A percentile compares a stretch with the other conserved stretches of the same genome.
Evolutionary conservation across 2,329 filamentous ascomycete genomes (phyloP).

Genomic region (Magnaporthiopsis incrustans): DNA sequence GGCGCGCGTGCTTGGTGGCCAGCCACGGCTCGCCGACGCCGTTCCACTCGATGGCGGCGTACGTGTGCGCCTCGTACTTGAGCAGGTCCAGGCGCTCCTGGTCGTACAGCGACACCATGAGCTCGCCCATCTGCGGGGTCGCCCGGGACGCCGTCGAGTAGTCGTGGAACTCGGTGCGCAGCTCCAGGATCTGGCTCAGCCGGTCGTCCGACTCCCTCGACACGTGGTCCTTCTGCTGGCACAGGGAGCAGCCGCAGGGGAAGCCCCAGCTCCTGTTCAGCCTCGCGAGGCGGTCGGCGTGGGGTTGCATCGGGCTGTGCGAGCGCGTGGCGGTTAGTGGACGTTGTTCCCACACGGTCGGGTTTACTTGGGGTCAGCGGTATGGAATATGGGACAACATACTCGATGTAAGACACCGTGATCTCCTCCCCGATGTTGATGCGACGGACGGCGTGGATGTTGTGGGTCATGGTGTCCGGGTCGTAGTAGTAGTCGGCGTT

Average conservation of each 20-base stretch:
- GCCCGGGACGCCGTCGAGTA: constrained; percentile 21
- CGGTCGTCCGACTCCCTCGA: constrained; percentile 27
- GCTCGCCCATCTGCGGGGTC: constrained; percentile 29
- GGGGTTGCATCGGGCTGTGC: constrained; percentile 22
- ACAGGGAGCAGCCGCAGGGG: constrained; percentile 30
- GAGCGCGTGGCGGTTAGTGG: not conserved
- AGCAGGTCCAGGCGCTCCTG: constrained; percentile 29
- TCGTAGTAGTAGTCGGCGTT: constrained; percentile 37
- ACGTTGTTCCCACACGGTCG: no score
- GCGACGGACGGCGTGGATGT: constrained; percentile 29
- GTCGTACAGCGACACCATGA: constrained; percentile 29
- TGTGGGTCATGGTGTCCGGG: constrained; percentile 27
- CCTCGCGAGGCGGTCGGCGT: constrained; percentile 20
- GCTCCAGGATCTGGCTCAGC: constrained; percentile 25
- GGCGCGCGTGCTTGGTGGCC: constrained; percentile 28
- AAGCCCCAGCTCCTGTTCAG: constrained; percentile 31
- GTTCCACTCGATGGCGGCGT: constrained; percentile 31
- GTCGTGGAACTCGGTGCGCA: constrained; percentile 23
- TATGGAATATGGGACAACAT: constrained; percentile 9
- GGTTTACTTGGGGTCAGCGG: no score
- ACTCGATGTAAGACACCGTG: constrained; percentile 34
- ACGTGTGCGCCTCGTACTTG: constrained; percentile 26
- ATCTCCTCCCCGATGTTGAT: constrained; percentile 35
- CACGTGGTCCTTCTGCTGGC: constrained; percentile 21
- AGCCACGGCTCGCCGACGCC: constrained; percentile 29